Percentiles rank a stretch among this genome's conserved stretches.
phyloP scores from a whole-genome alignment of 192 early-diverging fungal species.

The Coemansia sp. region DNA sequence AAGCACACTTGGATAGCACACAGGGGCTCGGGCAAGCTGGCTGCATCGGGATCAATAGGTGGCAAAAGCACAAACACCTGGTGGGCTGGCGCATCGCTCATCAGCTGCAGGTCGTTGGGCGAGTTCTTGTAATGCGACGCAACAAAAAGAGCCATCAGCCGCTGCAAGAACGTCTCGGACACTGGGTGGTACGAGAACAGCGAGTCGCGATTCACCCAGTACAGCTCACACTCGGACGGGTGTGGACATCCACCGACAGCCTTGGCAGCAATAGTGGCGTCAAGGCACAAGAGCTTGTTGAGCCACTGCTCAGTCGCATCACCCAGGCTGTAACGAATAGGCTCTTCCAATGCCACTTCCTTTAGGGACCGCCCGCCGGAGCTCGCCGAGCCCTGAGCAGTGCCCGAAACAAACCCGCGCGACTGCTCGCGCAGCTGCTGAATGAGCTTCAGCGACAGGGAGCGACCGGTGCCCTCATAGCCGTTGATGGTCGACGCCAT shows the following conservation, averaged over 20 bases:
- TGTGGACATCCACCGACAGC: conserved; percentile 85
- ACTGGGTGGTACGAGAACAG: conserved; percentile 98
- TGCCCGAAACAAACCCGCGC: conserved; percentile 61
- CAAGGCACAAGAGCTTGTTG: conserved; percentile 91
- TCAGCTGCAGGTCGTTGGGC: conserved; percentile 95
- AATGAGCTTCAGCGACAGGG: conserved; percentile 92
- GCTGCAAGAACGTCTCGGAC: conserved; percentile 93
- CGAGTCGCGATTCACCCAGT: conserved; percentile 95
- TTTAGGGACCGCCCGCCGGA: conserved; percentile 71
- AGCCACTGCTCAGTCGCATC: conserved; percentile 95
- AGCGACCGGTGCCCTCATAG: conserved; percentile 98
- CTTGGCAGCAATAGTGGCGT: conserved; percentile 71
- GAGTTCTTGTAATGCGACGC: conserved; percentile 99
- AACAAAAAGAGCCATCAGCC: conserved; percentile 96
- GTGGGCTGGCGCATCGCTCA: conserved; percentile 98
- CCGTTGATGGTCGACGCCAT: conserved; percentile 99
- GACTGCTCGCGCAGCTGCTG: conserved; percentile 94
- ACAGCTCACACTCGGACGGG: conserved; percentile 91
- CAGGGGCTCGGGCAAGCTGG: conserved; percentile 87
- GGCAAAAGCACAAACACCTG: conserved; percentile 96
- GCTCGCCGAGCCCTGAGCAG: conserved; percentile 27
- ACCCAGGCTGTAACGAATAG: conserved; percentile 85
- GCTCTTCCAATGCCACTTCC: conserved; percentile 91
- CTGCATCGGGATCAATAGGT: conserved; percentile 68
- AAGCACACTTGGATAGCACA: conserved; percentile 85